phyloP scores from a whole-genome alignment of 1,284 basidiomycete species.

The Boletus sp. region DNA sequence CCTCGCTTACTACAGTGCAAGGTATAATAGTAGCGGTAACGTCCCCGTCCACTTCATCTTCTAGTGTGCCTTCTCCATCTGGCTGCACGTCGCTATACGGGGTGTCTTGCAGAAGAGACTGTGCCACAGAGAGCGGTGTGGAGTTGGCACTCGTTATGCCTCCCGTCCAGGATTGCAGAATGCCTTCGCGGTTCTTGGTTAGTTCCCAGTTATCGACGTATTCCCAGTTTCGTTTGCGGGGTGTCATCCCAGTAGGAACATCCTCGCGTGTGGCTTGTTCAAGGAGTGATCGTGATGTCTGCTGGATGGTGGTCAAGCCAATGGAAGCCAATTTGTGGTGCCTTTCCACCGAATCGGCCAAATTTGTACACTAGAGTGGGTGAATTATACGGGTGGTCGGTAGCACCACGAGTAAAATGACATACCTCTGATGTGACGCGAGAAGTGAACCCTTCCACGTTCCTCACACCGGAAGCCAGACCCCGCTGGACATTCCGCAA shows the following conservation, averaged over 20 bases:
- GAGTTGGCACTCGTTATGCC: constrained; percentile 23
- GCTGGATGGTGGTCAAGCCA: constrained; percentile 47
- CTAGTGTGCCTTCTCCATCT: constrained; percentile 16
- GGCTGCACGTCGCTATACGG: constrained; percentile 13
- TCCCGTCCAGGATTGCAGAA: constrained; percentile 51
- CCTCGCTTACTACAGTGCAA: not conserved
- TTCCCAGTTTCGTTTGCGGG: constrained; percentile 65
- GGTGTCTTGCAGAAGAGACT: constrained; percentile 25
- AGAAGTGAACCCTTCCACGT: constrained; percentile 45
- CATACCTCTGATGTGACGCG: constrained; percentile 50
- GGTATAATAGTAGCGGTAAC: constrained; percentile 20
- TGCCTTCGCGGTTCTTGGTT: constrained; percentile 54
- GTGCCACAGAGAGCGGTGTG: constrained; percentile 27
- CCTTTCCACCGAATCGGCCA: constrained; percentile 38
- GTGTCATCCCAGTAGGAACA: constrained; percentile 62
- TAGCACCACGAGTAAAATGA: constrained; percentile 2
- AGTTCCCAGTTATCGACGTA: constrained; percentile 67
- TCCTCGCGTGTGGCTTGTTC: constrained; percentile 62
- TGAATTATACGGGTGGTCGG: constrained; percentile 1
- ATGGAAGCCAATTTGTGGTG: constrained; percentile 40
- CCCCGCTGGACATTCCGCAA: constrained; percentile 47
- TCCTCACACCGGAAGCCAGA: constrained; percentile 47
- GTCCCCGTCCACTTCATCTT: constrained; percentile 16
- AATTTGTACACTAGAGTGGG: constrained; percentile 36
- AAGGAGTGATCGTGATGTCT: constrained; percentile 48